Evolutionary conservation across 2,329 filamentous ascomycete genomes (phyloP), one percentile per base, ranked within the genome.

Genomic region (Epichloe typhina): DNA sequence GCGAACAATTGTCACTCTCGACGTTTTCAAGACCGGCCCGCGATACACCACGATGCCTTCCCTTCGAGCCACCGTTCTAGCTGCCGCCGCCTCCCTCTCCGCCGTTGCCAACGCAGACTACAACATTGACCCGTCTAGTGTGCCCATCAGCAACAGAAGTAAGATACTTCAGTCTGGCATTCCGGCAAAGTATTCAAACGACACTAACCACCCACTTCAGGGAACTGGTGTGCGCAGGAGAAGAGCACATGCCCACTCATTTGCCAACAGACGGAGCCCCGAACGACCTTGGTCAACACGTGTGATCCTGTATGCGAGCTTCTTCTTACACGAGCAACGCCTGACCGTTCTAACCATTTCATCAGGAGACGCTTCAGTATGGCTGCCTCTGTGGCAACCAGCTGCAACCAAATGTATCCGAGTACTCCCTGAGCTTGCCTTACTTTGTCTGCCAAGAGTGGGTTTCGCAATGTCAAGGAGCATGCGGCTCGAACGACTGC

Each of bases 351-450:
- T 45, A 15, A 23, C 50, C 50, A 31, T 52, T 26, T 9, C 5
- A 4, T n/a, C n/a, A 83, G 79, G 61, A 73, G 48, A 69, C 72
- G 19, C 74, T 91, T 47, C 74, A 70, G n/a, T 91, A 84, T 68
- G 72, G 74, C 55, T 93, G 86, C 66, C 72, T 88, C 58, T 93
- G 86, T 71, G 73, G 75, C 55, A 74, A 84, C 62, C 77, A 79
- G 63, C 64, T 75, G 54, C 69, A 76, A 49, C 86, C 86, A 57
- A 89, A 90, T 68, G 69, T 87, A 46, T 80, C 83, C 61, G 76
- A 90, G 67, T 93, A 84, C 75, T 83, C 82, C 19, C 75, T 88
- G 58, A 90, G 86, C 1, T 72, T 93, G 26, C 86, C 87, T 36
- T 91, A 80, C 75, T 87, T 82, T 69, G 75, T 82, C 59, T 93